Percentiles rank a stretch among this genome's conserved stretches.
phyloP scores from a whole-genome alignment of 768 basidiomycete species.

The Auricularia auricula-judae region DNA sequence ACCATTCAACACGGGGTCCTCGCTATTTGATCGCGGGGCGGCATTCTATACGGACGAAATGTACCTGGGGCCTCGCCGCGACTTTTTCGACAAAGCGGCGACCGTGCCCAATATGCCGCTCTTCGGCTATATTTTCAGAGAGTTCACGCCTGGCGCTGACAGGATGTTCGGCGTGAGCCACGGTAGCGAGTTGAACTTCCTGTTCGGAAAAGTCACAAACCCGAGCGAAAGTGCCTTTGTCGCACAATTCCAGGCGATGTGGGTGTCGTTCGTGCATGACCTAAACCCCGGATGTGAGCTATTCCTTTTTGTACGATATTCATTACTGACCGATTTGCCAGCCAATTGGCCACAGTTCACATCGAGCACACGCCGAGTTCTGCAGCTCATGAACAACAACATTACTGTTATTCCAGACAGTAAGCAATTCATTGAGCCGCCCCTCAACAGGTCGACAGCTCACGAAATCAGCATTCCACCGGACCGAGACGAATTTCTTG shows the following conservation, averaged over 20 bases:
- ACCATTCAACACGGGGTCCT: conserved; percentile 48
- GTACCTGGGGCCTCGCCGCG: conserved; percentile 39
- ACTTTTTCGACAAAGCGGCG: conserved; percentile 40
- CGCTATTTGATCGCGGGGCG: conserved; percentile 42
- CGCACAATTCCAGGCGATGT: conserved; percentile 38
- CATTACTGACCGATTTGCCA: neutral
- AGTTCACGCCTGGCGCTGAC: neutral
- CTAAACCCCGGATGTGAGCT: conserved; percentile 42
- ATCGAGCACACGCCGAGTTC: conserved; percentile 20
- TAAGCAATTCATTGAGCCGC: conserved; percentile 11
- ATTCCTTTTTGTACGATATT: neutral
- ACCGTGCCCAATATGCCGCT: conserved; percentile 27
- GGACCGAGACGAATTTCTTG: conserved; percentile 32
- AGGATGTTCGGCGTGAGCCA: conserved; percentile 29
- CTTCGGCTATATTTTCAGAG: conserved; percentile 40
- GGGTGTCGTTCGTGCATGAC: conserved; percentile 45
- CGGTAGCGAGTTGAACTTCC: conserved; percentile 34
- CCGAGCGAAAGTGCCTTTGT: conserved; percentile 35
- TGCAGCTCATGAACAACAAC: conserved; percentile 42
- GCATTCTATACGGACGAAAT: conserved; percentile 51
- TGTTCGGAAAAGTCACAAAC: conserved; percentile 27
- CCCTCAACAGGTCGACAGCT: too few species aligned
- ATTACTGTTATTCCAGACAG: conserved; percentile 45
- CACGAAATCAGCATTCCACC: conserved; percentile 26
- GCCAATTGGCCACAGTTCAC: conserved; percentile 35